Evolutionary conservation across 2,329 filamentous ascomycete genomes (phyloP), one percentile per base, ranked within the genome.

Genomic region (Pseudovirgaria hyperparasitica): DNA sequence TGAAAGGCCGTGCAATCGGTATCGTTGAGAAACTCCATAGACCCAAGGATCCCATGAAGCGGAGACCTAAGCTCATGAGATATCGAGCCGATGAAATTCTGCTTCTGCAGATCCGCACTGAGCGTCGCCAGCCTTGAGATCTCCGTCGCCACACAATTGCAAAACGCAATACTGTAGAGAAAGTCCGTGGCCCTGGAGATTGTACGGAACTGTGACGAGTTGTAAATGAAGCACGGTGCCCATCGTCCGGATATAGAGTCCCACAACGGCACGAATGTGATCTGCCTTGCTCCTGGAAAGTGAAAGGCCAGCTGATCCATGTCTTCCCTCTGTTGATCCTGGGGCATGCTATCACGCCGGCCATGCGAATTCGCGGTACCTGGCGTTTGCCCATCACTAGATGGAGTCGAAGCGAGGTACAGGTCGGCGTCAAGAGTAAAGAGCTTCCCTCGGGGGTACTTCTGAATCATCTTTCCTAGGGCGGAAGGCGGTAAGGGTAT

Each of bases 201-300:
- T 2, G 48, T 40, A 7, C 40, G 41, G 15, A 33, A 37, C 26
- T 45, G 30, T 13, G 28, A 41, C 28, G 41, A 49, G 31, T 58
- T 52, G 19, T 60, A 63, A 28, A 55, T 61, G 39, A 50, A 59
- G 27, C 48, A 63, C 11, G 48, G 54, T 34, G 62, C 50, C 60
- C 62, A 58, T 36, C 65, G 46, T 22, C 58, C 54, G 12, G 51
- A 55, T 9, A 55, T 56, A 10, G 58, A 54, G 37, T 68, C 65
- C 58, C 62, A 68, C 0, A 68, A 37, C 0, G 65, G 64, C 5
- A 67, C 44, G 30, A 68, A 67, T 4, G 66, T 52, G 5, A 69
- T 46, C 25, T 62, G 62, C 1, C 54, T 45, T 2, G 60, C 58
- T 13, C 50, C 50, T 1, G 63, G 63, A 24, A 70, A 66, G 28